A percentile compares a stretch with the other conserved stretches of the same genome.
Evolutionary conservation across 331 rosid genomes (phyloP).

Genomic region (Dryas integrifolia): DNA sequence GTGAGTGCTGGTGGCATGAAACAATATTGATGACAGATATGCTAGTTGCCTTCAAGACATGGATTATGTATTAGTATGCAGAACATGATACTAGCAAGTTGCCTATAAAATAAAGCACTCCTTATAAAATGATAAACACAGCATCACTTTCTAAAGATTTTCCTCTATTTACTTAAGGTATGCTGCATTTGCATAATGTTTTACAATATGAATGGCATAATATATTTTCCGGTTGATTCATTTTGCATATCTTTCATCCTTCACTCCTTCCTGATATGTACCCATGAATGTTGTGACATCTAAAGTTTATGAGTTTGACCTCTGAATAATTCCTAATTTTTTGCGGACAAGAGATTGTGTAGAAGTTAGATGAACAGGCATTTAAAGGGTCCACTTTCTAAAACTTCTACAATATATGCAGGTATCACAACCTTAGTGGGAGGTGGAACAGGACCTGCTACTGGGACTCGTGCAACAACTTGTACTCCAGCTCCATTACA

Average conservation of each 20-base stretch:
- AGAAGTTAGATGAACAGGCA: background rate
- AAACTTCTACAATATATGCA: conserved; percentile 34
- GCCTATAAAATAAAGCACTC: background rate
- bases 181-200: background rate
- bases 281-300: background rate
- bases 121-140: background rate
- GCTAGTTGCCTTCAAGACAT: background rate
- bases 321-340: too few relatives aligned
- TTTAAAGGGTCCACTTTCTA: conserved; percentile 1
- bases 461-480: conserved; percentile 90
- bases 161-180: background rate
- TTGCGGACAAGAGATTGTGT: background rate
- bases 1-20: background rate
- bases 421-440: conserved; percentile 89
- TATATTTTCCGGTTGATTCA: background rate
- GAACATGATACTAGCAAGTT: background rate
- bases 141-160: background rate
- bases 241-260: background rate
- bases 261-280: background rate
- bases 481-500: conserved; percentile 79
- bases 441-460: conserved; percentile 98
- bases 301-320: background rate
- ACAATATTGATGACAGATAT: conserved; percentile 9
- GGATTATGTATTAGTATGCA: background rate
- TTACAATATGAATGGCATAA: background rate